Evolutionary conservation across 805 yeast species (phyloP).

Genomic region (Zygotorulaspora sp.): DNA sequence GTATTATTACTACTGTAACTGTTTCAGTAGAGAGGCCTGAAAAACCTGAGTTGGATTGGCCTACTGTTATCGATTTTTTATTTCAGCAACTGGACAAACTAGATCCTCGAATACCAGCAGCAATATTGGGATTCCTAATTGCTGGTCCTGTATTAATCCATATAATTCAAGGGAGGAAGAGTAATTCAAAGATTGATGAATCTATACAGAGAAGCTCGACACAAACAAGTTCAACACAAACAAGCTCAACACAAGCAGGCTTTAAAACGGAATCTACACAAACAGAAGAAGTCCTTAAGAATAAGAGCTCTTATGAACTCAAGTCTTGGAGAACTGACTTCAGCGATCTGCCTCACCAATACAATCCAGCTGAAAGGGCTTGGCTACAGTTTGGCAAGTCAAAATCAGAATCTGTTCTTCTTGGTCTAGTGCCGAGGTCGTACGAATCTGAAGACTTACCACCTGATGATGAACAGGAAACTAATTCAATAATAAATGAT

Average conservation of each 20-base stretch:
- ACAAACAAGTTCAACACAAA: neutral
- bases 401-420: conserved; percentile 16
- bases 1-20: neutral
- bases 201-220: neutral
- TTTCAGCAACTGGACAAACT: conserved; percentile 8
- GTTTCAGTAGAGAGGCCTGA: neutral
- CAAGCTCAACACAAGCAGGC: neutral
- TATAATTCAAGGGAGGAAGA: neutral
- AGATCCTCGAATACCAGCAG: conserved; percentile 11
- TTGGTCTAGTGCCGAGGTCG: conserved; percentile 9
- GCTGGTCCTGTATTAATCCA: conserved; percentile 10
- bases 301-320: neutral
- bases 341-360: conserved; percentile 5
- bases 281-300: conserved; percentile 8
- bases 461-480: conserved; percentile 4
- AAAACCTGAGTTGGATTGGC: conserved; percentile 7
- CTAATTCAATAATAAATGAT: neutral
- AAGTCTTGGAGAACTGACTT: neutral
- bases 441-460: conserved; percentile 7
- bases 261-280: conserved; percentile 7
- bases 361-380: conserved; percentile 23
- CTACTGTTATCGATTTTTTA: conserved; percentile 10
- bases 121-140: conserved; percentile 7
- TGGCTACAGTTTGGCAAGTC: conserved; percentile 23
- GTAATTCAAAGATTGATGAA: neutral